Base-by-base conservation (phyloP, 805 yeast genomes). In the Schwanniomyces yamadae region DNA sequence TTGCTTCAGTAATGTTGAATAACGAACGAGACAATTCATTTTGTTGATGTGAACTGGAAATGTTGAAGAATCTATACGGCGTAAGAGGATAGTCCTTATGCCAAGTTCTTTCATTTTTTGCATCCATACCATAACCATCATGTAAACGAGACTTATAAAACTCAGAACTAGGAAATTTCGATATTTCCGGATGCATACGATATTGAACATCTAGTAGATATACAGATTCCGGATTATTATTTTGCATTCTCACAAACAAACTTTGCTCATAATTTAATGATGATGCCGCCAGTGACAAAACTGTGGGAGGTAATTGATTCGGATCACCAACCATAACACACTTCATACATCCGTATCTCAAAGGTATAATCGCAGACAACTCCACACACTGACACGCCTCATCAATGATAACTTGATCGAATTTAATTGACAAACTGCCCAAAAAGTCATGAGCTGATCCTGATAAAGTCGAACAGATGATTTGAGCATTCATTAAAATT, bases 301-400 rank as follows among this genome's bases (percentile, higher is more conserved):
- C 98, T 0, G 99, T 91, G 0, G 99, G 99, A 0, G 99, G 99
- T 44, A 93, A 72, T 63, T 93, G 99, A 56, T 93, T 90, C 2
- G 98, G 98, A 65, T 93, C 99, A 57, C 99, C 99, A 30, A 93
- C 99, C 95, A 93, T 84, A 32, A 93, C 83, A 64, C 98, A 91
- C 37, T 80, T 78, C 41, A 74, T 80, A 50, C 95, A 85, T 1
- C 98, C 98, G 57, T 90, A 93, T 52, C 95, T 71, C 45, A 93
- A 66, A 0, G 99, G 99, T 49, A 91, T 91, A 17, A 93, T 75
- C 0, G 95, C 85, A 6, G 96, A 87, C 23, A 91, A 56, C 55
- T 91, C 99, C 25, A 93, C 90, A 77, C 95, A 84, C 60, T 91
- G 99, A 48, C 97, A 95, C 2, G 99, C 99, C 59, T 91, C 99